A percentile compares a stretch with the other conserved stretches of the same genome.
phyloP scores from a whole-genome alignment of 331 rosid genomes.

The Cydonia oblonga region DNA sequence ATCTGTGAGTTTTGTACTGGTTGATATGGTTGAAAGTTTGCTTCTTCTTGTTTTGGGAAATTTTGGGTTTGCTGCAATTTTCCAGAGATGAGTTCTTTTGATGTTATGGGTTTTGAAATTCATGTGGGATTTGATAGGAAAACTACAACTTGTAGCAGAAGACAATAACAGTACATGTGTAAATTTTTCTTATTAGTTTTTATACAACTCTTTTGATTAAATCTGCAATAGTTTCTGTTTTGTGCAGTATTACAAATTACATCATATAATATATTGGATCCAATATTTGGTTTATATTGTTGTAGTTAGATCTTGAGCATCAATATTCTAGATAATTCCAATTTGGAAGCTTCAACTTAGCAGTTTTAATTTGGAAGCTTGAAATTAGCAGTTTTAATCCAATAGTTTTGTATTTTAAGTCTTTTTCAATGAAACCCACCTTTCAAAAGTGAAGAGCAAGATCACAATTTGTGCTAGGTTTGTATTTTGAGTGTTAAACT shows the following conservation, averaged over 20 bases:
- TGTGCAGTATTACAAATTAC: not conserved
- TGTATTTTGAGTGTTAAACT: not conserved
- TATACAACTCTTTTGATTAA: too few species aligned
- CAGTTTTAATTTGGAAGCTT: too few species aligned
- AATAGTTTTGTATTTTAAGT: not conserved
- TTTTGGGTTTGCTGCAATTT: not conserved
- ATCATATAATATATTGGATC: not conserved
- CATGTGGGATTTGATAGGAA: not conserved
- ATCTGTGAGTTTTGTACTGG: not conserved
- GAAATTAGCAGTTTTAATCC: too few species aligned
- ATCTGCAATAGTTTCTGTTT: not conserved
- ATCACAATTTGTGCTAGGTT: not conserved
- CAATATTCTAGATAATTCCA: not conserved
- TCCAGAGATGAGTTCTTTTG: not conserved
- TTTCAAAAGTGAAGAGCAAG: not conserved
- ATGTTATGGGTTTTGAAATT: not conserved
- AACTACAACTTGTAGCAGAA: not conserved
- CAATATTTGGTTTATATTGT: not conserved
- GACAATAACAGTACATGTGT: too few species aligned
- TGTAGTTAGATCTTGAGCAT: not conserved
- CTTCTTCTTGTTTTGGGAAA: conserved; percentile 1
- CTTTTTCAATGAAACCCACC: not conserved
- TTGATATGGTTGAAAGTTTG: not conserved
- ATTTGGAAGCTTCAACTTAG: too few species aligned
- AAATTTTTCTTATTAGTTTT: too few species aligned